phyloP scores from a whole-genome alignment of 2,329 filamentous ascomycete genomes.

The Alternaria conjuncta region DNA sequence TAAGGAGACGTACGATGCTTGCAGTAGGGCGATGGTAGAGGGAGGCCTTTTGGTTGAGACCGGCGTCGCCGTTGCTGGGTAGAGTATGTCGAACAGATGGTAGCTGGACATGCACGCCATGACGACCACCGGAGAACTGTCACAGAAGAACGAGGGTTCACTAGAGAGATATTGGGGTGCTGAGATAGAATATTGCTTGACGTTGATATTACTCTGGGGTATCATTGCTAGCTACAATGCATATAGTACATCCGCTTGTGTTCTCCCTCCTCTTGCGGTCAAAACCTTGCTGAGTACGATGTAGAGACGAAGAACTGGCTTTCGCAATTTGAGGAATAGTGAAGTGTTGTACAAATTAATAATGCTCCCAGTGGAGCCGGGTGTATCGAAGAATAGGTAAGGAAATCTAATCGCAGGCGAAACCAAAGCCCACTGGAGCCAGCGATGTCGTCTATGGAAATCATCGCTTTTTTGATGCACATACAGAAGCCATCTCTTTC shows the following conservation, averaged over 20 bases:
- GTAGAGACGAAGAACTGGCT: not conserved
- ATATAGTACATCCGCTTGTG: not conserved
- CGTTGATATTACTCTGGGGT: not conserved
- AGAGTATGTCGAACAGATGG: not conserved
- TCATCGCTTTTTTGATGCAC: constrained; percentile 15
- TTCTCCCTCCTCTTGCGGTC: not conserved
- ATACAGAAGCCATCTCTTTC: constrained; percentile 19
- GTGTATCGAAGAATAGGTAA: constrained; percentile 1
- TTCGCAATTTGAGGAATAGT: not conserved
- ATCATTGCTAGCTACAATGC: not conserved
- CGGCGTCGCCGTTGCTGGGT: not conserved
- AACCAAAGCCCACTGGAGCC: constrained; percentile 3
- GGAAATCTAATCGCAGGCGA: constrained; percentile 5
- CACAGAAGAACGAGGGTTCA: not conserved
- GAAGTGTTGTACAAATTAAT: constrained; percentile 14
- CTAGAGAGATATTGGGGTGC: not conserved
- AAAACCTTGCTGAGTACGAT: not conserved
- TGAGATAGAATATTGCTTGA: not conserved
- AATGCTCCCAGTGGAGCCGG: constrained; percentile 8
- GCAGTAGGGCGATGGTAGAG: not conserved
- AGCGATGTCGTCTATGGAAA: constrained; percentile 7
- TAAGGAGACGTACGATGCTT: not conserved
- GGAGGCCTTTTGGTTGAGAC: not conserved
- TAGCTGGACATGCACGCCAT: not conserved
- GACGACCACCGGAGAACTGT: not conserved